Percentiles rank a stretch among this genome's conserved stretches.
phyloP scores from a whole-genome alignment of 2,329 filamentous ascomycete genomes.

The Exophiala xenobiotica region DNA sequence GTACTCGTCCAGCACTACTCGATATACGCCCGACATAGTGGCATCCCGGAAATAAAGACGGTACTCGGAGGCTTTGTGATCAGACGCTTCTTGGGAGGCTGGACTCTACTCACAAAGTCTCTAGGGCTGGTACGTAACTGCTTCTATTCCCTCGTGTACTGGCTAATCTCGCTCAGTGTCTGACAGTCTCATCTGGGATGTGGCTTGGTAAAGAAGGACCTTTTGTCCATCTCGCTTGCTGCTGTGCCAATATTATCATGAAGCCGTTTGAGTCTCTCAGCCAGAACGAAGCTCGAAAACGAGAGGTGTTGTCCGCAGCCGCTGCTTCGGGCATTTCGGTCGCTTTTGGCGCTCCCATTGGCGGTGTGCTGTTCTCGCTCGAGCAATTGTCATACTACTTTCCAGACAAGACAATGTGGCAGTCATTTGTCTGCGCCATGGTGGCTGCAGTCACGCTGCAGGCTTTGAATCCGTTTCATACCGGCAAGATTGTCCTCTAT shows the following conservation, averaged over 20 bases:
- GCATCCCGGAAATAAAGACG: conserved; percentile 97
- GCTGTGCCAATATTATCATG: conserved; percentile 91
- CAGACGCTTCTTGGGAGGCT: conserved; percentile 76
- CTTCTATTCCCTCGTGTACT: conserved; percentile 30
- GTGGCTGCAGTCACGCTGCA: conserved; percentile 93
- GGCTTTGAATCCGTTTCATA: conserved; percentile 89
- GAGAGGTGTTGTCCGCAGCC: conserved; percentile 88
- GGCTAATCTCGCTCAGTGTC: conserved; percentile 58
- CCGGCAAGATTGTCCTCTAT: conserved; percentile 91
- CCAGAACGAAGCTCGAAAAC: conserved; percentile 87
- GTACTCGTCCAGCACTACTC: conserved; percentile 81
- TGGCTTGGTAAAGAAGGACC: conserved; percentile 97
- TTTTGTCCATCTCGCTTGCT: conserved; percentile 93
- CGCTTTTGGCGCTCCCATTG: conserved; percentile 90
- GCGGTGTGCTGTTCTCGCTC: conserved; percentile 92
- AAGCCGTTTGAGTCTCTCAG: conserved; percentile 80
- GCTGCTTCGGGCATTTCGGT: conserved; percentile 91
- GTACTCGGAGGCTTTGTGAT: conserved; percentile 93
- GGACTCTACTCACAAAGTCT: conserved; percentile 88
- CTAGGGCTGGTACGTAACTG: conserved; percentile 66
- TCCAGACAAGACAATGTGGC: conserved; percentile 99
- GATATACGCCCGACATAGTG: conserved; percentile 86
- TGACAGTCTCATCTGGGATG: conserved; percentile 89
- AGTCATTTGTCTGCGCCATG: conserved; percentile 98
- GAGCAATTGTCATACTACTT: conserved; percentile 98